phyloP scores from a whole-genome alignment of 768 basidiomycete genomes.

The Tulasnella sp. region DNA sequence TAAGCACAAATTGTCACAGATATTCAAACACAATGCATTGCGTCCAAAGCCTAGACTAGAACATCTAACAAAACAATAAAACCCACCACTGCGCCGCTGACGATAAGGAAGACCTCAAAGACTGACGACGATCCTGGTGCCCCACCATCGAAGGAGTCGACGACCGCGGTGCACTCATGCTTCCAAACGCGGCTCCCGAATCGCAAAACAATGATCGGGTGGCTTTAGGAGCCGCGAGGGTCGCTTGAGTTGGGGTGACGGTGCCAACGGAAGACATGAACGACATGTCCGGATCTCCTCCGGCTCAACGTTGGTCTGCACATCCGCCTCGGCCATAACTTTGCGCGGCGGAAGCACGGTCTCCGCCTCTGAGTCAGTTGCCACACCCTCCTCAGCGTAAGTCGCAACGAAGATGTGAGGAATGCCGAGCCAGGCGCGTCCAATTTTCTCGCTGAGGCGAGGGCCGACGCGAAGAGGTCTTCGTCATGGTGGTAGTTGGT shows the following conservation, averaged over 20 bases:
- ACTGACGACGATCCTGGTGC: slow-evolving; percentile 63
- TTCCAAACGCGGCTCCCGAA: slow-evolving; percentile 54
- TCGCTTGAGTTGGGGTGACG: slow-evolving; percentile 44
- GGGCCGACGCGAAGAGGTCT: slow-evolving; percentile 58
- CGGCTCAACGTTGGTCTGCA: no score
- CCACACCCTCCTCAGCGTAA: slow-evolving; percentile 35
- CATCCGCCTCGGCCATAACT: no score
- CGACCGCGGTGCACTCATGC: slow-evolving; percentile 26
- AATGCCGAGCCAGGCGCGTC: slow-evolving; percentile 59
- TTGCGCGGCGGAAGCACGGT: slow-evolving; percentile 40
- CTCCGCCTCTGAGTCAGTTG: slow-evolving; percentile 46
- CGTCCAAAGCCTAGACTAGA: no score
- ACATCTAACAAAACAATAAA: no score
- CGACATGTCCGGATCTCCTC: slow-evolving; percentile 43
- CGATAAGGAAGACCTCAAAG: slow-evolving; percentile 71
- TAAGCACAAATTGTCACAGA: no score
- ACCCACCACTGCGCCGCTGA: slow-evolving; percentile 40
- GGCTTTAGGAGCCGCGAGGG: slow-evolving; percentile 49
- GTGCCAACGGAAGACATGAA: slow-evolving; percentile 45
- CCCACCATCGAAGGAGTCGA: slow-evolving; percentile 47
- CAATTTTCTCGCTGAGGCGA: slow-evolving; percentile 28
- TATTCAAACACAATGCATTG: no score
- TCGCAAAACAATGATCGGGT: slow-evolving; percentile 52
- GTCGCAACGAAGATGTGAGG: slow-evolving; percentile 30
- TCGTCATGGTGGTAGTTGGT: slow-evolving; percentile 52